Evolutionary conservation across 768 basidiomycete genomes (phyloP), one percentile per base, ranked within the genome.

Genomic region (Kwoniella sp.): DNA sequence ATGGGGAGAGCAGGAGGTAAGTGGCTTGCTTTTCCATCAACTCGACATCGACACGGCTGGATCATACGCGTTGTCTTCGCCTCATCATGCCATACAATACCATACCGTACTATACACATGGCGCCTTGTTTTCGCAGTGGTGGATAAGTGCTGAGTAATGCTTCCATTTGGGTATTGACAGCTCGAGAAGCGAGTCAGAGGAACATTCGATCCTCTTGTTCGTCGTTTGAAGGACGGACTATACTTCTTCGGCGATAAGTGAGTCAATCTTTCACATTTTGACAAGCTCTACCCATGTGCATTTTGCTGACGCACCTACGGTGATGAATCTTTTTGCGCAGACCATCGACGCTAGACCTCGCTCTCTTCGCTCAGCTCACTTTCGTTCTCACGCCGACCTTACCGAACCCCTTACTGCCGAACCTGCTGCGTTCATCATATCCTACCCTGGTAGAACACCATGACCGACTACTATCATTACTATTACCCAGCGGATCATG

Each of bases 1-100:
- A 46, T 70, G 49, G 25, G 70, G 70, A 10, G 72, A 73, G 56
- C 65, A 73, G 30, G 69, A 75, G 64, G 70, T 68, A 46, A 48
- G 67, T 63, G 33, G 13, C 33, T 33, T 17, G 1, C 29, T 36
- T 13, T 13, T 6, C 12, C 30, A 10, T 12, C 24, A n/a, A n/a
- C n/a, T n/a, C n/a, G n/a, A n/a, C n/a, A n/a, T n/a, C n/a, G n/a
- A n/a, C n/a, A n/a, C n/a, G n/a, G n/a, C n/a, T n/a, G n/a, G n/a
- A n/a, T n/a, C n/a, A n/a, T n/a, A n/a, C n/a, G n/a, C n/a, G n/a
- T n/a, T n/a, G n/a, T n/a, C n/a, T n/a, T n/a, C n/a, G n/a, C n/a
- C n/a, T n/a, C n/a, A n/a, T n/a, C n/a, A n/a, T n/a, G n/a, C n/a
- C n/a, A n/a, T n/a, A n/a, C n/a, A n/a, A n/a, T n/a, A n/a, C 33